phyloP scores from a whole-genome alignment of 2,329 filamentous ascomycete genomes.

The Arthrocladium fulminans region DNA sequence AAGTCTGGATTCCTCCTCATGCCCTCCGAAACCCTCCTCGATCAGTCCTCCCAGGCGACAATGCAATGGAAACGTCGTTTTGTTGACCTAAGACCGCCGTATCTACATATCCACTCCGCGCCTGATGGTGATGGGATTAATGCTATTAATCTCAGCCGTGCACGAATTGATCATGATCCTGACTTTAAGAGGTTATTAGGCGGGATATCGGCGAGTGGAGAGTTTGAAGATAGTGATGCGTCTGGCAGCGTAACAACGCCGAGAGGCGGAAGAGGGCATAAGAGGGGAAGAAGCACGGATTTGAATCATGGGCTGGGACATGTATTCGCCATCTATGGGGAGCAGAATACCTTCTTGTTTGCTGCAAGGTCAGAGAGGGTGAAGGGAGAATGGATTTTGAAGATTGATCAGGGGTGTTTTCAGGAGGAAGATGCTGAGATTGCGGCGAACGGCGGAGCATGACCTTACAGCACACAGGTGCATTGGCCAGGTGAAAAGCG shows the following conservation, averaged over 20 bases:
- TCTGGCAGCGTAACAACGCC: conserved; percentile 26
- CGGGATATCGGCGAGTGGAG: conserved; percentile 31
- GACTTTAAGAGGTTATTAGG: conserved; percentile 72
- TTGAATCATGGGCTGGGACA: conserved; percentile 47
- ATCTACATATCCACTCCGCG: conserved; percentile 79
- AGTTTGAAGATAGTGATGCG: conserved; percentile 24
- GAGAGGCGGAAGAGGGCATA: conserved; percentile 11
- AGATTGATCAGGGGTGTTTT: conserved; percentile 76
- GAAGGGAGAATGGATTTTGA: conserved; percentile 94
- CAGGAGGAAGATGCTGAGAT: conserved; percentile 11
- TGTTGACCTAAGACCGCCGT: conserved; percentile 82
- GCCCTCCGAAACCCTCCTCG: conserved; percentile 57
- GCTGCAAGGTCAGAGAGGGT: conserved; percentile 80
- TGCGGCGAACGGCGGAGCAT: background rate
- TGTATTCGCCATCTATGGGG: conserved; percentile 90
- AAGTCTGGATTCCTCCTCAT: conserved; percentile 84
- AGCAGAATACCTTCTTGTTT: conserved; percentile 92
- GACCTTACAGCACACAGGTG: too few species aligned
- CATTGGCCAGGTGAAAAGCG: too few species aligned
- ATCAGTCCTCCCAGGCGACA: conserved; percentile 31
- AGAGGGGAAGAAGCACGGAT: conserved; percentile 20
- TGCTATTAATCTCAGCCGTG: conserved; percentile 79
- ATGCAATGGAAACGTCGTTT: conserved; percentile 86
- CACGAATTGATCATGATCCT: conserved; percentile 84
- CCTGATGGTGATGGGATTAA: conserved; percentile 83